Conservation (phyloP, 805 yeast genomes). For the Suhomyces faveliae region DNA sequence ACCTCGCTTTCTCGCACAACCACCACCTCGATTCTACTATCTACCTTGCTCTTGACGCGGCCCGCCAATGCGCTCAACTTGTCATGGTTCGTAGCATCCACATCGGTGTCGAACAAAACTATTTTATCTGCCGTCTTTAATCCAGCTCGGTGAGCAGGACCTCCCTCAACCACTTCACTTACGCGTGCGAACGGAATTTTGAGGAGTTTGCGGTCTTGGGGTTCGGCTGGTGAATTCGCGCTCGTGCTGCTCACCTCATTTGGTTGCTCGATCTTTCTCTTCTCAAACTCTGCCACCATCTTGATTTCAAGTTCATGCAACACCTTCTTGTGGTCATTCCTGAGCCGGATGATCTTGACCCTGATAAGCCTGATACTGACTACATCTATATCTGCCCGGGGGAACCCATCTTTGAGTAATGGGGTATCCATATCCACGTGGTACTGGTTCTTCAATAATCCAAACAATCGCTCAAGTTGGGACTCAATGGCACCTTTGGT, state of each 20-base stretch:
- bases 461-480: conserved; percentile 36
- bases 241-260: background rate
- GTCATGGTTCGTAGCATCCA: conserved; percentile 56
- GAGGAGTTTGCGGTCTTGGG: background rate
- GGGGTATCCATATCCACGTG: conserved; percentile 62
- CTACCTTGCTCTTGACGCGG: conserved; percentile 41
- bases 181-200: conserved; percentile 54
- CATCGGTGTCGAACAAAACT: conserved; percentile 47
- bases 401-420: conserved; percentile 75
- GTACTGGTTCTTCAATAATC: conserved; percentile 41
- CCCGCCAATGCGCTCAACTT: conserved; percentile 45
- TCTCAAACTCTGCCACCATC: conserved; percentile 44
- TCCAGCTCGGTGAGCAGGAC: conserved; percentile 61
- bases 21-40: conserved; percentile 23
- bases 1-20: conserved; percentile 30
- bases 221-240: background rate
- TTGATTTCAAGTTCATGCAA: conserved; percentile 46
- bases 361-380: conserved; percentile 60
- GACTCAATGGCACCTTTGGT: conserved; percentile 40
- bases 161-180: conserved; percentile 43
- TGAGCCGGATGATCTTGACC: conserved; percentile 59
- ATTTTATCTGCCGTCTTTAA: conserved; percentile 54
- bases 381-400: conserved; percentile 80
- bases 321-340: conserved; percentile 64
- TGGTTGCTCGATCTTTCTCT: background rate